Conservation (phyloP, 2,329 filamentous ascomycete species). For the Venturia carpophila region DNA sequence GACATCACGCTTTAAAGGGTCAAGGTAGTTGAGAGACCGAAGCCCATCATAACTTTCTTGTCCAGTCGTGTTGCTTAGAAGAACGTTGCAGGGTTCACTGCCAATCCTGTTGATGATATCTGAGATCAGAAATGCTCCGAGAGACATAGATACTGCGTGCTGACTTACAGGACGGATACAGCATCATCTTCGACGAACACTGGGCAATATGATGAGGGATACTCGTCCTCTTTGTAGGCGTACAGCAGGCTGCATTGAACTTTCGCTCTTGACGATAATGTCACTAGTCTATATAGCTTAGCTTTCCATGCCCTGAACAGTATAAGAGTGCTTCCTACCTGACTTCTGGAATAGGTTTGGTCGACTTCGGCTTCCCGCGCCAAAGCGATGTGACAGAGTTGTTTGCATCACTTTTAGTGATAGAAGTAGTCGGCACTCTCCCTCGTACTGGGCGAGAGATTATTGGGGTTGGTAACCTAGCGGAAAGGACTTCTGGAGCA, state of each 20-base stretch:
- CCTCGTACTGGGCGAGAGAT: constrained; percentile 1
- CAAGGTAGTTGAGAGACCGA: background rate
- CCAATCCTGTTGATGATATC: background rate
- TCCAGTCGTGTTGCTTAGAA: background rate
- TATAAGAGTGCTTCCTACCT: background rate
- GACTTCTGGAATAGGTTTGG: background rate
- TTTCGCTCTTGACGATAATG: background rate
- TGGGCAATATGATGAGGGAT: background rate
- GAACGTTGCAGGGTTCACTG: background rate
- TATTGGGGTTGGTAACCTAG: background rate
- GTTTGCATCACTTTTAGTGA: background rate
- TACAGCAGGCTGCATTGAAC: background rate
- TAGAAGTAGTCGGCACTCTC: background rate
- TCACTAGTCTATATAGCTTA: background rate
- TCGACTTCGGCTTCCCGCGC: background rate
- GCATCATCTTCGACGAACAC: background rate
- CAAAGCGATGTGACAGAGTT: background rate
- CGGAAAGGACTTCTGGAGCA: background rate
- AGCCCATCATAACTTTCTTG: constrained; percentile 1
- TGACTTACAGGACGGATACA: background rate
- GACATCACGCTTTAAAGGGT: background rate
- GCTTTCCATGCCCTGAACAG: background rate
- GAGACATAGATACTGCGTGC: background rate
- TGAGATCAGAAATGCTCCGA: background rate
- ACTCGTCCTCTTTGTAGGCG: background rate